Evolutionary conservation across 352 stramenopile species (phyloP).

Genomic region (Discostella stelligera): DNA sequence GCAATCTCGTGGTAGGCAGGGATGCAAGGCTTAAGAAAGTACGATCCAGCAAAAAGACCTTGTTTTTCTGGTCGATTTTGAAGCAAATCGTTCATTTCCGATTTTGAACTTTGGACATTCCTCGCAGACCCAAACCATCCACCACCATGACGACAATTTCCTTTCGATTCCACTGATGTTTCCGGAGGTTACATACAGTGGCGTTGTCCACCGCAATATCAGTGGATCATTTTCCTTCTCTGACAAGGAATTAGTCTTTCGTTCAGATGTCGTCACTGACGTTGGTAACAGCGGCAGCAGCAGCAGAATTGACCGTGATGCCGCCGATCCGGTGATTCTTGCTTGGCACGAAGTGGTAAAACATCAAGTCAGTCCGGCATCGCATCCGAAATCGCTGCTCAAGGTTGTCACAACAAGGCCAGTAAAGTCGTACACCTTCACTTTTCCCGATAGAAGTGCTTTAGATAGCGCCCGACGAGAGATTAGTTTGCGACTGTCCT

Average conservation of each 20-base stretch:
- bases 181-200: constrained; percentile 28
- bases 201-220: constrained; percentile 32
- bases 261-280: neutral
- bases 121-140: too few relatives aligned
- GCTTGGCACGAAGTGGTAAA: constrained; percentile 69
- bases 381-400: constrained; percentile 70
- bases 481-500: constrained; percentile 53
- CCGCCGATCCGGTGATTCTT: constrained; percentile 7
- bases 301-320: neutral
- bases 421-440: constrained; percentile 55
- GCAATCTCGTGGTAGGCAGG: too few relatives aligned
- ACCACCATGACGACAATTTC: too few relatives aligned
- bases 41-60: too few relatives aligned
- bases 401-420: constrained; percentile 49
- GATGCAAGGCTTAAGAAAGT: too few relatives aligned
- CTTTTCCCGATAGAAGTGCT: constrained; percentile 54
- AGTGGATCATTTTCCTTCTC: constrained; percentile 26
- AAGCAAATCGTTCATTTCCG: too few relatives aligned
- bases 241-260: constrained; percentile 19
- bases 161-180: neutral
- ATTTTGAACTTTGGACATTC: too few relatives aligned
- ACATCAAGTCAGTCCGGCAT: constrained; percentile 79
- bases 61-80: too few relatives aligned
- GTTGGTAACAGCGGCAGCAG: neutral
- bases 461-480: constrained; percentile 69